Evolutionary conservation across 2,329 filamentous ascomycete genomes (phyloP), one percentile per base, ranked within the genome.

Genomic region (Daldinia sp.): DNA sequence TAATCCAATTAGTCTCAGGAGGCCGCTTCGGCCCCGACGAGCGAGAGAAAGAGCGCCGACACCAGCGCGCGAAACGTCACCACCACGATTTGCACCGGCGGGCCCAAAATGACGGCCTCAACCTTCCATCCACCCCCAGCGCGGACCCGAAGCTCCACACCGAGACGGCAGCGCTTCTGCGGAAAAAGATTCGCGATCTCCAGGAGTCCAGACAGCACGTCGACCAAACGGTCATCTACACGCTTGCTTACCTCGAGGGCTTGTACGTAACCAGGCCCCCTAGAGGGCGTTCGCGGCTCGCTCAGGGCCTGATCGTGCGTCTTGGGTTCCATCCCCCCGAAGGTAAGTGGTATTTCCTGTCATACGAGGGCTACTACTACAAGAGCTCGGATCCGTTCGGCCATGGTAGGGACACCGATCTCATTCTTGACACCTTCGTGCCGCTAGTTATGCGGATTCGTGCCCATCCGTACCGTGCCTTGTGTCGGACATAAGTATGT

Each of bases 401-500:
- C 10, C 4, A n/a, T 0, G 32, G 43, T 4, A 4, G 1, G 2
- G 53, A 59, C 13, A n/a, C 55, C 3, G 43, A 48, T 3, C 41
- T 60, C 7, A 30, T 52, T 3, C 17, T 60, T 8, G 56, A 66
- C 17, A 54, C 52, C 4, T 55, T 3, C 2, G 60, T 63, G 21
- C 63, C 63, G 10, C 1, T 58, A 2, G 7, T 4, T 2, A n/a
- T 66, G 7, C 25, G 47, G 3, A 34, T 58, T 0, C 2, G 57
- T 3, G 55, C 59, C 1, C 13, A 45, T 11, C 60, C 63, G 4
- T 66, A 66, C 35, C 54, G 58, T 21, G 55, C 57, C 29, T 15
- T 66, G 39, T 63, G 51, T 41, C 37, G 25, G 4, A 9, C 11
- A 8, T 50, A 50, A 35, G 6, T 10, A n/a, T n/a, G n/a, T n/a